These are phyloP conservation scores for Talaromyces atroroseus DNA, from an alignment of 2,329 filamentous ascomycete genomes.

Conservation along the genomic window DNA sequence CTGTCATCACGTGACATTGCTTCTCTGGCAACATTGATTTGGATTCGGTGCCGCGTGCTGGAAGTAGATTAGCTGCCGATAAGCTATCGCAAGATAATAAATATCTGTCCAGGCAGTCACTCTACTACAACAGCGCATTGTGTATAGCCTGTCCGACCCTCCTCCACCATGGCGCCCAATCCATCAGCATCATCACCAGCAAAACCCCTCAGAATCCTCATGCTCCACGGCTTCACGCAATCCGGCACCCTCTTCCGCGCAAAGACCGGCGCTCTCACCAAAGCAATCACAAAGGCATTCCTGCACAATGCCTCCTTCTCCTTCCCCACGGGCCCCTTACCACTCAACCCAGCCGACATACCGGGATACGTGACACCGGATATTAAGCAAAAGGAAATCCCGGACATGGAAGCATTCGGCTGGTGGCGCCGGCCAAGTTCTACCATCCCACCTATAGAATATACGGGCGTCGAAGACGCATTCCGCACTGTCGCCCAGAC, in stretches of 20 bases:
- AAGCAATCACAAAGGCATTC: slow-evolving; percentile 70
- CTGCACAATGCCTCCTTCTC: slow-evolving; percentile 55
- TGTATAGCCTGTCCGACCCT: too few relatives aligned
- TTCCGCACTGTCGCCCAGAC: slow-evolving; percentile 58
- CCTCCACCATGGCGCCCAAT: slow-evolving; percentile 7
- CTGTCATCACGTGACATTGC: too few relatives aligned
- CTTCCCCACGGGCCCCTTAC: slow-evolving; percentile 65
- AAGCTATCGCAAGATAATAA: too few relatives aligned
- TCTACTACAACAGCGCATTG: too few relatives aligned
- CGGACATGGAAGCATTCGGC: slow-evolving; percentile 61
- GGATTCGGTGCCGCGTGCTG: too few relatives aligned
- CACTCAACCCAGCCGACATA: slow-evolving; percentile 60
- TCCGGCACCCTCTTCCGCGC: slow-evolving; percentile 77
- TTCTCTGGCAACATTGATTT: too few relatives aligned
- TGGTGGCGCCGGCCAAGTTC: slow-evolving; percentile 71
- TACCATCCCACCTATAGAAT: slow-evolving; percentile 50
- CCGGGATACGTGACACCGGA: slow-evolving; percentile 55
- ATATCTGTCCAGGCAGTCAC: too few relatives aligned
- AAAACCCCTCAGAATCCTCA: slow-evolving; percentile 57
- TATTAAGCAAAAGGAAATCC: slow-evolving; percentile 42
- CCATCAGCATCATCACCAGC: not conserved
- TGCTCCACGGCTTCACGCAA: slow-evolving; percentile 88
- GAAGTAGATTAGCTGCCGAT: too few relatives aligned
- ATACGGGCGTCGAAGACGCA: slow-evolving; percentile 65
- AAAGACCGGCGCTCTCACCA: slow-evolving; percentile 83